A percentile compares a stretch with the other conserved stretches of the same genome.
Evolutionary conservation across 495 filamentous ascomycete species (phyloP).

Genomic region (Penicillium parvum): DNA sequence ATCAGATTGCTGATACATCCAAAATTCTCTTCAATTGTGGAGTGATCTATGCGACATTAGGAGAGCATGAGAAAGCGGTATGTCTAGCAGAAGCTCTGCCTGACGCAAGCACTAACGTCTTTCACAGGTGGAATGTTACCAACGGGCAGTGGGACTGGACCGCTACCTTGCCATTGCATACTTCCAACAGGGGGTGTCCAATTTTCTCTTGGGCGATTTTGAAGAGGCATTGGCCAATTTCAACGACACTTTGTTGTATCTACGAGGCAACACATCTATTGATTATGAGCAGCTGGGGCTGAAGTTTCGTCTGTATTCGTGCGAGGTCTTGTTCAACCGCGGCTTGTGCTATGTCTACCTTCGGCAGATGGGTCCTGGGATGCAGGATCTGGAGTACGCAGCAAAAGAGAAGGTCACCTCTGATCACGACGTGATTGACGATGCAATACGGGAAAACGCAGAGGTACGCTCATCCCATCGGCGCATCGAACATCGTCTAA

Average conservation of each 20-base stretch:
- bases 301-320: conserved; percentile 94
- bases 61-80: conserved; percentile 93
- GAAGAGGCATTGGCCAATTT: conserved; percentile 98
- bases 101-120: conserved; percentile 4
- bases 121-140: conserved; percentile 88
- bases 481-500: conserved; percentile 7
- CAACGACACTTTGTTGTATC: conserved; percentile 94
- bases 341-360: conserved; percentile 97
- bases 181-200: conserved; percentile 98
- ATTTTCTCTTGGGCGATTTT: conserved; percentile 95
- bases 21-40: conserved; percentile 99
- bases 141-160: conserved; percentile 81
- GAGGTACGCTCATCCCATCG: conserved; percentile 58
- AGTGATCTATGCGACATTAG: conserved; percentile 96
- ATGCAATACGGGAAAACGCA: conserved; percentile 88
- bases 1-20: conserved; percentile 86
- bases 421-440: conserved; percentile 96
- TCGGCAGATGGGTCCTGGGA: conserved; percentile 79
- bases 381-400: conserved; percentile 87
- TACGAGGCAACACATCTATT: conserved; percentile 93
- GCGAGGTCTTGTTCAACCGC: conserved; percentile 96
- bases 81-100: conserved; percentile 27
- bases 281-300: conserved; percentile 97
- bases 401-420: conserved; percentile 94
- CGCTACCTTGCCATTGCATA: conserved; percentile 96